phyloP scores from a whole-genome alignment of 768 basidiomycete species.

The Panaeolus papilionaceus region DNA sequence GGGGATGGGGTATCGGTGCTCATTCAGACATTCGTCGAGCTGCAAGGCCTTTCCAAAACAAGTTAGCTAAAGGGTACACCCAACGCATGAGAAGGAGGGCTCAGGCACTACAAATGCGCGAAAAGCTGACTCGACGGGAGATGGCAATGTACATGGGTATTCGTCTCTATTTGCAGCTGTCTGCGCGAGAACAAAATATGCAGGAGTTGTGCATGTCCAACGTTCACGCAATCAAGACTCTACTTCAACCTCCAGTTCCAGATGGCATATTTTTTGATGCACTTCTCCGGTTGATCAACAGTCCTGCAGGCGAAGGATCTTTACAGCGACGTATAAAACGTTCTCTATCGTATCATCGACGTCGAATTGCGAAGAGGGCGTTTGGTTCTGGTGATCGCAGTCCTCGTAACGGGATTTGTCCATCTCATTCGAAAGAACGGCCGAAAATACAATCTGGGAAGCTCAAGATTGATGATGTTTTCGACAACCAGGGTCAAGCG shows the following conservation, averaged over 20 bases:
- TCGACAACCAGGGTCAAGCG: neutral
- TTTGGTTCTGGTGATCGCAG: neutral
- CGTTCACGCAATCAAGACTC: constrained; percentile 15
- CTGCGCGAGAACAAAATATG: constrained; percentile 11
- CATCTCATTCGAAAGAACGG: neutral
- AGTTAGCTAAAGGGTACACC: neutral
- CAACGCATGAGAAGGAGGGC: constrained; percentile 11
- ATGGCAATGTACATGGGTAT: constrained; percentile 17
- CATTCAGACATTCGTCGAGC: neutral
- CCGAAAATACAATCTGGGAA: neutral
- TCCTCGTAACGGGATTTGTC: neutral
- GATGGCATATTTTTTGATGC: constrained; percentile 78
- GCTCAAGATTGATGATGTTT: neutral
- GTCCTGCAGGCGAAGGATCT: constrained; percentile 9
- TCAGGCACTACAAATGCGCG: neutral
- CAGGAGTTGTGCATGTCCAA: constrained; percentile 21
- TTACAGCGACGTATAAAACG: neutral
- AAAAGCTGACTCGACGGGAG: neutral
- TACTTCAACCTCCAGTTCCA: constrained; percentile 44
- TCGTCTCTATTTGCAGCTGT: constrained; percentile 15
- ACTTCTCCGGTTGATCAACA: constrained; percentile 51
- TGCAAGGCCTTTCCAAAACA: neutral
- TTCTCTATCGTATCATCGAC: neutral
- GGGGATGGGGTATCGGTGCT: constrained; percentile 18
- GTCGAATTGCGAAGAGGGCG: neutral